Conservation (phyloP, 1,284 basidiomycete genomes). For the Wolfiporia cocos region DNA sequence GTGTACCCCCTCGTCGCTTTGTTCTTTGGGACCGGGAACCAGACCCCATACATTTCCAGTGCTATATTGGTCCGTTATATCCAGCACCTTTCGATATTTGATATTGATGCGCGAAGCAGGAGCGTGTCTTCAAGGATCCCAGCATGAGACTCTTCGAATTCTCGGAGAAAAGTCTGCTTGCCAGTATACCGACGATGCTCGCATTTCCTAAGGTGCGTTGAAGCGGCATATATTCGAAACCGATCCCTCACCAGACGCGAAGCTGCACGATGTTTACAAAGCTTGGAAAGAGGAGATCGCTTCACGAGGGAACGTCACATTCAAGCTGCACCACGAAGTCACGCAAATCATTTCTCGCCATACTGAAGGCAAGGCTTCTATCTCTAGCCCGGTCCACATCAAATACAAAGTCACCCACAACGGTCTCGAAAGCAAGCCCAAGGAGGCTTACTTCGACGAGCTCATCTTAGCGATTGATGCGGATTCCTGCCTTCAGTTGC, state of each 20-base stretch:
- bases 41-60: constrained; percentile 52
- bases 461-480: constrained; percentile 56
- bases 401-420: constrained; percentile 17
- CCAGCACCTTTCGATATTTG: not conserved
- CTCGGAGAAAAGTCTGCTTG: constrained; percentile 25
- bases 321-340: constrained; percentile 38
- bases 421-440: constrained; percentile 18
- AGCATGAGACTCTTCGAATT: constrained; percentile 43
- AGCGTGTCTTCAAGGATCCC: constrained; percentile 52
- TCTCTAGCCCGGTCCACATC: constrained; percentile 19
- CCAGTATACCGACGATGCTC: constrained; percentile 27
- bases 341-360: constrained; percentile 27
- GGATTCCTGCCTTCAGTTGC: constrained; percentile 48
- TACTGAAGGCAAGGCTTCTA: constrained; percentile 10
- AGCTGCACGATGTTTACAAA: constrained; percentile 39
- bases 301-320: constrained; percentile 35
- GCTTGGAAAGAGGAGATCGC: constrained; percentile 39
- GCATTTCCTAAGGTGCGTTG: constrained; percentile 29
- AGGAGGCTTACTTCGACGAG: constrained; percentile 52
- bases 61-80: constrained; percentile 35
- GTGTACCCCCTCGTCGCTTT: constrained; percentile 52
- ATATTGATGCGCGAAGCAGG: too few species aligned
- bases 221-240: constrained; percentile 30
- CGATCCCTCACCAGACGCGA: constrained; percentile 16
- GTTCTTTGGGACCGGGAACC: constrained; percentile 58